Evolutionary conservation across 2,329 filamentous ascomycete genomes (phyloP).

Genomic region (Cercospora janseana): DNA sequence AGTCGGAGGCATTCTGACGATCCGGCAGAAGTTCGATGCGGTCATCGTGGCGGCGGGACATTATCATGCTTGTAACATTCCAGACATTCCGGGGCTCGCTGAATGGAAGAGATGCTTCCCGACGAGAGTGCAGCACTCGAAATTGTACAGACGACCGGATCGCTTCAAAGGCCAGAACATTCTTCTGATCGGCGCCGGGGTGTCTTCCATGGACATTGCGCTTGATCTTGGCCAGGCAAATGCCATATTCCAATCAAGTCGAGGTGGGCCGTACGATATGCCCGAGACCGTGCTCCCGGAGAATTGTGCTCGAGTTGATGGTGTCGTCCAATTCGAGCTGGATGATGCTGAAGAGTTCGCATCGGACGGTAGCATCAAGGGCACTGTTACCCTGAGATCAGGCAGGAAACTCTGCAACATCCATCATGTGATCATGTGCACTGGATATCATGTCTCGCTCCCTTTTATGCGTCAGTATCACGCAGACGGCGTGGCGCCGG

Average conservation of each 20-base stretch:
- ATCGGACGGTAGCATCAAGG: slow-evolving; percentile 46
- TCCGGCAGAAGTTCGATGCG: slow-evolving; percentile 46
- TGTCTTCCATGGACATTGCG: slow-evolving; percentile 56
- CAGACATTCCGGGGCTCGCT: slow-evolving; percentile 49
- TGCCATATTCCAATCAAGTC: slow-evolving; percentile 55
- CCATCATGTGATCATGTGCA: slow-evolving; percentile 63
- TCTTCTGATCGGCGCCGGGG: slow-evolving; percentile 56
- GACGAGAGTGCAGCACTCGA: slow-evolving; percentile 51
- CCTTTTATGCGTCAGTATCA: slow-evolving; percentile 60
- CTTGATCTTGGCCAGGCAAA: slow-evolving; percentile 51
- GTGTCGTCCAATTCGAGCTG: slow-evolving; percentile 48
- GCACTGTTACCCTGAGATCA: slow-evolving; percentile 53
- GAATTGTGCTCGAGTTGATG: slow-evolving; percentile 53
- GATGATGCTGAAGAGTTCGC: slow-evolving; percentile 21
- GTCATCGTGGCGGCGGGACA: slow-evolving; percentile 56
- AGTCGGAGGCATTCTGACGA: background rate
- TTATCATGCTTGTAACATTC: slow-evolving; percentile 53
- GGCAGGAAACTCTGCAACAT: slow-evolving; percentile 56
- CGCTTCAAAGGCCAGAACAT: slow-evolving; percentile 56
- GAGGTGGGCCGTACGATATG: slow-evolving; percentile 61
- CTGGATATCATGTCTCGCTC: slow-evolving; percentile 66
- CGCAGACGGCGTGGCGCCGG: slow-evolving; percentile 44
- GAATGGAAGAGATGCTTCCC: slow-evolving; percentile 50
- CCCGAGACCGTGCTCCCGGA: slow-evolving; percentile 54
- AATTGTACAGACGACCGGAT: slow-evolving; percentile 49